Conservation (phyloP, 768 basidiomycete species). For the Lactifluus piperatus region DNA sequence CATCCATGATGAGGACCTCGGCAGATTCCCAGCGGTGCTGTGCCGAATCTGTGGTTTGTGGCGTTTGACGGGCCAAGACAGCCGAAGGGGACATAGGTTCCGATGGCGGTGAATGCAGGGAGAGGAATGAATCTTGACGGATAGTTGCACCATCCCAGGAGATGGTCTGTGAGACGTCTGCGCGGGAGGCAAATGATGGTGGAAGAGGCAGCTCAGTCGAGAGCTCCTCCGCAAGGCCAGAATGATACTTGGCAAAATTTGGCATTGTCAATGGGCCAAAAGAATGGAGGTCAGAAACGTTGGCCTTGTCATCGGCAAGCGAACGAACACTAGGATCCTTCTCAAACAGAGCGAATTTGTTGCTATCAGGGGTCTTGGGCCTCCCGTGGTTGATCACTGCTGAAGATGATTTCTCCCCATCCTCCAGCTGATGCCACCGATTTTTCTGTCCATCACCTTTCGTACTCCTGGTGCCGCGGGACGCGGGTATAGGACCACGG, state of each 20-base stretch:
- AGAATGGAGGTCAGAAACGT: slow-evolving; percentile 2
- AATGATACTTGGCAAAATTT: slow-evolving; percentile 14
- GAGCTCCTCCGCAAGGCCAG: not conserved
- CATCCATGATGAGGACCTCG: slow-evolving; percentile 18
- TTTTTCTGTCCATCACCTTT: not conserved
- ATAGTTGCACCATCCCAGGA: slow-evolving; percentile 12
- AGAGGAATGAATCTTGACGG: slow-evolving; percentile 11
- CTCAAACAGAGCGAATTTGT: slow-evolving; percentile 13
- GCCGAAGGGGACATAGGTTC: slow-evolving; percentile 14
- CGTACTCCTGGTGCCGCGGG: not conserved
- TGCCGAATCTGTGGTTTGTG: slow-evolving; percentile 9
- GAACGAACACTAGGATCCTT: slow-evolving; percentile 18
- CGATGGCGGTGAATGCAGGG: slow-evolving; percentile 2
- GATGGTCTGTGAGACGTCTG: not conserved
- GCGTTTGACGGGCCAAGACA: slow-evolving; percentile 16
- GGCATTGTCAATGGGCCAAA: slow-evolving; percentile 20
- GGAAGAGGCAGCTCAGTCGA: not conserved
- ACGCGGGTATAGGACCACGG: not conserved
- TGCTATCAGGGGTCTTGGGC: not conserved
- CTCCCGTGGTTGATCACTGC: not conserved
- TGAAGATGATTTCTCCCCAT: not conserved
- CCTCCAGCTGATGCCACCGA: slow-evolving; percentile 2
- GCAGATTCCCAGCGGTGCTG: slow-evolving; percentile 20
- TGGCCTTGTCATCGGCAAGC: slow-evolving; percentile 13
- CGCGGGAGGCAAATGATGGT: slow-evolving; percentile 4